These are phyloP conservation scores for Linum lewisii DNA, from an alignment of 345 rosid species.

Conservation along the genomic window DNA sequence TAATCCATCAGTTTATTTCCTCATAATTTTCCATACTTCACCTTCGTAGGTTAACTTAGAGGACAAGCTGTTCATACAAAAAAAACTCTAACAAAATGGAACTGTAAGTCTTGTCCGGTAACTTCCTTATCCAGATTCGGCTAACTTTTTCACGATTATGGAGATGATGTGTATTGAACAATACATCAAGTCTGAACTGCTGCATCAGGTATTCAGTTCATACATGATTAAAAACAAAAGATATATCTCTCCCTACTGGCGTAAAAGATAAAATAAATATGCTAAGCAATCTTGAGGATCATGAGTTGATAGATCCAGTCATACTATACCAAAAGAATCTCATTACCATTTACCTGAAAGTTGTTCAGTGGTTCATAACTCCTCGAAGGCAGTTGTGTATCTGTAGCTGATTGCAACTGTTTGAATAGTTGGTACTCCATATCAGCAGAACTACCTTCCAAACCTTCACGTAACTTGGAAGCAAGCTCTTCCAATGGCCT, in stretches of 20 bases:
- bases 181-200: neutral
- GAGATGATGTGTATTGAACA: neutral
- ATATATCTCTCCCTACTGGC: neutral
- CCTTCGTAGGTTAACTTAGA: neutral
- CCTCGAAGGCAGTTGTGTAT: constrained; percentile 36
- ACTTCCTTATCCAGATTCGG: neutral
- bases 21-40: too few relatives aligned
- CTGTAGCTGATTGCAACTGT: constrained; percentile 37
- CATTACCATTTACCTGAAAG: constrained; percentile 50
- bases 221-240: neutral
- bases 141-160: too few relatives aligned
- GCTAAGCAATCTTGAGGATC: neutral
- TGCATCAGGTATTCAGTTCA: neutral
- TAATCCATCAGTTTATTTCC: too few relatives aligned
- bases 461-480: constrained; percentile 40
- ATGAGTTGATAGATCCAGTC: too few relatives aligned
- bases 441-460: constrained; percentile 43
- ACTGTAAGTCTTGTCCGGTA: neutral
- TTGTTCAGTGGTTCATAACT: constrained; percentile 42
- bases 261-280: neutral
- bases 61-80: neutral
- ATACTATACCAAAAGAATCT: neutral
- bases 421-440: constrained; percentile 32
- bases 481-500: constrained; percentile 77
- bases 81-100: neutral